phyloP scores from a whole-genome alignment of 805 yeast genomes.

The Ogataea dorogensis region DNA sequence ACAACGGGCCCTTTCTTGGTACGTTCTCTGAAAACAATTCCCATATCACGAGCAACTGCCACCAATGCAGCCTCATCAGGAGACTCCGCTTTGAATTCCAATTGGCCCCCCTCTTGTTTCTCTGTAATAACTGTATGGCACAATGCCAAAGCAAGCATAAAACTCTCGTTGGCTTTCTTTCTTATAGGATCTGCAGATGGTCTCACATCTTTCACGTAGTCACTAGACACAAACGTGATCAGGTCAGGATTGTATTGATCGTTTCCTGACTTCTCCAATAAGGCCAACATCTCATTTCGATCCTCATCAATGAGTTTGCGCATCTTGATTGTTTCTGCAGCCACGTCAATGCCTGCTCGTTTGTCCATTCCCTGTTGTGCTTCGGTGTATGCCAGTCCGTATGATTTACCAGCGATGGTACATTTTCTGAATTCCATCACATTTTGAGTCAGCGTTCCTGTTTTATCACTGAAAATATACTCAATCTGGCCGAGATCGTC shows the following conservation, averaged over 20 bases:
- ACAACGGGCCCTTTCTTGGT: conserved; percentile 46
- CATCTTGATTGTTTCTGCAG: conserved; percentile 44
- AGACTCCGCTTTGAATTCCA: conserved; percentile 71
- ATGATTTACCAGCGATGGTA: conserved; percentile 62
- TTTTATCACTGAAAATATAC: conserved; percentile 77
- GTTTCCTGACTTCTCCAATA: conserved; percentile 39
- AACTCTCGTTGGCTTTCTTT: conserved; percentile 48
- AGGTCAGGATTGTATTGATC: conserved; percentile 50
- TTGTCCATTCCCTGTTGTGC: conserved; percentile 72
- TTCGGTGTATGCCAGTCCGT: conserved; percentile 77
- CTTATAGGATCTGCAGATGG: conserved; percentile 38
- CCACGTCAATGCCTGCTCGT: conserved; percentile 61
- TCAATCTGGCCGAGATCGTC: conserved; percentile 86
- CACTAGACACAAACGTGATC: conserved; percentile 62
- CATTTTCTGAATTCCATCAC: conserved; percentile 82
- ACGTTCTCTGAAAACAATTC: conserved; percentile 58
- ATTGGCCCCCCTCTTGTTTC: conserved; percentile 37
- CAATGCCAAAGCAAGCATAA: conserved; percentile 64
- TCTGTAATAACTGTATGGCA: conserved; percentile 79
- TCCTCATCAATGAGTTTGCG: conserved; percentile 42
- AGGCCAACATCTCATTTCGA: conserved; percentile 45
- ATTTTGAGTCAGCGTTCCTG: conserved; percentile 82
- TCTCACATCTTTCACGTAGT: conserved; percentile 51
- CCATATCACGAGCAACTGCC: conserved; percentile 71
- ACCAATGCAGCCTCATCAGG: conserved; percentile 85